Evolutionary conservation across 306 rosid species (phyloP).

Genomic region (Dryas octopetala): DNA sequence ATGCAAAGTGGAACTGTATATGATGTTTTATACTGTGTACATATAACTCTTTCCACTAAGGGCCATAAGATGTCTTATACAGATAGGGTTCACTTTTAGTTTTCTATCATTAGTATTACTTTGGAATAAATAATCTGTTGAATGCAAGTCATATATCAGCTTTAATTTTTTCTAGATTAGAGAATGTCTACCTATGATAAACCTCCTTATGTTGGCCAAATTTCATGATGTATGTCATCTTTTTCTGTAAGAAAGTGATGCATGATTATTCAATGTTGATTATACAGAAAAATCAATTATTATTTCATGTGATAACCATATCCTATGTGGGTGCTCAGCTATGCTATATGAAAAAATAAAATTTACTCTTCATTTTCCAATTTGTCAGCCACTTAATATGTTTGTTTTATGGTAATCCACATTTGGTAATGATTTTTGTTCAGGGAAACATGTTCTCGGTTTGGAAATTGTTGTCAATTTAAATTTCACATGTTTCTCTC

Average conservation of each 20-base stretch:
- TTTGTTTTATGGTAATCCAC: neutral
- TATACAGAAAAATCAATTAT: neutral
- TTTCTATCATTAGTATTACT: neutral
- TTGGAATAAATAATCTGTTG: neutral
- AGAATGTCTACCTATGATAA: neutral
- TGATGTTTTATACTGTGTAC: neutral
- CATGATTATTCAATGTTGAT: neutral
- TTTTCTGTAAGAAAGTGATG: neutral
- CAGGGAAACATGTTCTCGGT: too few species aligned
- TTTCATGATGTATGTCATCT: too few species aligned
- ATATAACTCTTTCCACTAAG: neutral
- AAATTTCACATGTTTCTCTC: too few species aligned
- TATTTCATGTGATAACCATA: too few species aligned
- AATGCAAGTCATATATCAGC: constrained; percentile 3
- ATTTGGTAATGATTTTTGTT: too few species aligned
- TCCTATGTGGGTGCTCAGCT: neutral
- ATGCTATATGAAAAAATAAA: neutral
- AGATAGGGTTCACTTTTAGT: neutral
- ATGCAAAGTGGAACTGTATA: neutral
- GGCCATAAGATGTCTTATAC: neutral
- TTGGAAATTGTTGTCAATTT: too few species aligned
- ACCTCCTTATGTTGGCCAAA: neutral
- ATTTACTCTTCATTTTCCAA: neutral
- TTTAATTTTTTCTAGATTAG: neutral
- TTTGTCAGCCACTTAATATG: neutral